These are phyloP conservation scores for Ceratocystis diversiconidia DNA, from an alignment of 2,329 filamentous ascomycete species.

Conservation along the genomic window DNA sequence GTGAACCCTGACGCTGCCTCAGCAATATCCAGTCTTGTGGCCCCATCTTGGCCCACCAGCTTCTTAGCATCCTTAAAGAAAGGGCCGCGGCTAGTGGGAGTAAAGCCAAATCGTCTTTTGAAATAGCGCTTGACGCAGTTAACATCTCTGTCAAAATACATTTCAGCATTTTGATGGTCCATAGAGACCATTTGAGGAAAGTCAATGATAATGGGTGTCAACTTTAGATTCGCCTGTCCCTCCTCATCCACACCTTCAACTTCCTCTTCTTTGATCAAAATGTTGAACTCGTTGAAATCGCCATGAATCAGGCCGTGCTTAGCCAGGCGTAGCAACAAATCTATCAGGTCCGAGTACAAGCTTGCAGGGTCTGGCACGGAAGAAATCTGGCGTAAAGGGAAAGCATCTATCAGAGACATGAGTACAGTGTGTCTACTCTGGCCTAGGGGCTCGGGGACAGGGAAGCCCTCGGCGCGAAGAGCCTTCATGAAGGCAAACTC, in stretches of 20 bases:
- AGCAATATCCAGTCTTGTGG: constrained; percentile 64
- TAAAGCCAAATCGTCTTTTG: constrained; percentile 74
- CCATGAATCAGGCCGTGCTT: constrained; percentile 86
- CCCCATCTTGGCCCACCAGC: constrained; percentile 48
- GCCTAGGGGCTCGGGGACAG: constrained; percentile 73
- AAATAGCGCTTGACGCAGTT: constrained; percentile 94
- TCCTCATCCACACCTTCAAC: constrained; percentile 29
- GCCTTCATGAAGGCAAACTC: constrained; percentile 92
- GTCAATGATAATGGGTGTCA: constrained; percentile 81
- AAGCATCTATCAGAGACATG: constrained; percentile 87
- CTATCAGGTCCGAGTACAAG: constrained; percentile 86
- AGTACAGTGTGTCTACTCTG: constrained; percentile 93
- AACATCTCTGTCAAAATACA: constrained; percentile 95
- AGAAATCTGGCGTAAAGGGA: constrained; percentile 78
- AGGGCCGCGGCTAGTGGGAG: constrained; percentile 65
- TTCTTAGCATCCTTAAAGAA: constrained; percentile 77
- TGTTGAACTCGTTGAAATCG: constrained; percentile 99
- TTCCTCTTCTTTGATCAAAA: constrained; percentile 49
- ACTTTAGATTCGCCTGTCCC: constrained; percentile 23
- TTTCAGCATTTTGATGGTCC: constrained; percentile 83
- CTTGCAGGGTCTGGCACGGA: constrained; percentile 66
- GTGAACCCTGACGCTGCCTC: constrained; percentile 92
- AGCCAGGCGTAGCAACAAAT: constrained; percentile 70
- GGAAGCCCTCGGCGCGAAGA: constrained; percentile 68
- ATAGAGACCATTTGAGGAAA: constrained; percentile 98